Evolutionary conservation across 129 eudicot genomes (phyloP), one percentile per base, ranked within the genome.

Genomic region (Artemisia tridentata): DNA sequence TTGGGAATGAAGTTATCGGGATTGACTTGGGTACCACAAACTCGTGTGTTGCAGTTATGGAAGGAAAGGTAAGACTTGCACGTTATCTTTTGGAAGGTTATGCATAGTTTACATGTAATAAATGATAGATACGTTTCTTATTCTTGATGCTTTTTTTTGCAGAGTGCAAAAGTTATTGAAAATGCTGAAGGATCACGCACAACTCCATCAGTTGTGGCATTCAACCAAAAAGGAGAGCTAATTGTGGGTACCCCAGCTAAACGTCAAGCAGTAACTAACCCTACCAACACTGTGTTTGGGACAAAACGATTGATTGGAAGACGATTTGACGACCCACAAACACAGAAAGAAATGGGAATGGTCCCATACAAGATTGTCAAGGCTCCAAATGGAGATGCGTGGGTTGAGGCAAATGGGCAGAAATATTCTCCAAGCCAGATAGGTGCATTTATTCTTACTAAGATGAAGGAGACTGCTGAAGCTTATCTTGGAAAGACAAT

Each of bases 381-480:
- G 80, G 97, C 89, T 47, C 85, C 95, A 38, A 87, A 85, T 78
- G 97, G 97, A 17, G 97, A 91, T 85, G 97, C 97, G 0, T 91
- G 97, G 97, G 97, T 87, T 62, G 97, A 91, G 78, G 89, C 89
- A 27, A 87, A 81, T 67, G 97, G 97, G 2, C 89, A 91, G 51
- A 87, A 85, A 63, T 91, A 91, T 63, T 91, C 97, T 27, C 97
- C 97, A 3, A 91, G 97, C 60, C 97, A 91, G 61, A 73, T 91
- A 13, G 97, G 97, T 64, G 97, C 97, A 19, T 91, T 91, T 71
- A 81, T 91, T 54, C 69, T 87, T 53, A 87, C 95, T 8, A 90
- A 90, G 74, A 90, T 90, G 97, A 90, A 87, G 86, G 97, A 90
- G 76, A 90, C 97, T 58, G 97, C 97, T 12, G 97, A 90, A 80